Base-by-base conservation (phyloP, 2,329 filamentous ascomycete genomes). In the Aspergillus clavatus region DNA sequence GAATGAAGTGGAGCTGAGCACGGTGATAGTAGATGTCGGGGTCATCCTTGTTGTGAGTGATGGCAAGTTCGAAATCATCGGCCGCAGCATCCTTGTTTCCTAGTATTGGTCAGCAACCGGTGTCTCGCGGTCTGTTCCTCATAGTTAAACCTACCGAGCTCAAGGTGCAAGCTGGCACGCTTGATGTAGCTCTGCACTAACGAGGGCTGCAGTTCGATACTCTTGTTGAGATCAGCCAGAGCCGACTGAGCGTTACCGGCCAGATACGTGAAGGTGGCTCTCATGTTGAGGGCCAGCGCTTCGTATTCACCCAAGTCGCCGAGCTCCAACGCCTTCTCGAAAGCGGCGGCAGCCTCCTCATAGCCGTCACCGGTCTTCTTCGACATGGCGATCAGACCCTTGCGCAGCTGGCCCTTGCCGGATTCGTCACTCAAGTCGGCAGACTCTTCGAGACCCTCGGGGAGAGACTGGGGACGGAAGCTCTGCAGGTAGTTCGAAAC, bases 1-100 rank as follows among this genome's bases (percentile, higher is more conserved):
- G 88, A 71, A 98, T 97, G 74, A 98, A 98, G 75, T 96, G 90
- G 18, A 97, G 82, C 72, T 98, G 93, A 11, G 93, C 93, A 52
- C 93, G 90, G 77, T 98, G 93, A 76, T 98, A 98, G 79, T 90
- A 98, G 67, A 98, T 95, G 63, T 98, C 93, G 5, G 93, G 91
- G 62, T 98, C 93, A 44, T 86, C 79, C 57, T 82, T 79, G 73
- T 96, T 90, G 68, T 95, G 86, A 57, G 81, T 78, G 58, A 94
- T 81, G 27, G 93, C 93, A 58, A 84, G 80, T 54, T 86, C 85
- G 61, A 98, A 96, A 69, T 97, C 91, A 48, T 83, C 79, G 48
- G 89, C 84, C 33, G 93, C 91, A 62, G 84, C 84, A n/a, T 89
- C 86, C 43, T 88, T 86, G 62, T 91, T 84, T 52, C 87, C 85